A percentile compares a stretch with the other conserved stretches of the same genome.
Conservation (phyloP, 1,284 basidiomycete species). For the Rhodotorula sp. region DNA sequence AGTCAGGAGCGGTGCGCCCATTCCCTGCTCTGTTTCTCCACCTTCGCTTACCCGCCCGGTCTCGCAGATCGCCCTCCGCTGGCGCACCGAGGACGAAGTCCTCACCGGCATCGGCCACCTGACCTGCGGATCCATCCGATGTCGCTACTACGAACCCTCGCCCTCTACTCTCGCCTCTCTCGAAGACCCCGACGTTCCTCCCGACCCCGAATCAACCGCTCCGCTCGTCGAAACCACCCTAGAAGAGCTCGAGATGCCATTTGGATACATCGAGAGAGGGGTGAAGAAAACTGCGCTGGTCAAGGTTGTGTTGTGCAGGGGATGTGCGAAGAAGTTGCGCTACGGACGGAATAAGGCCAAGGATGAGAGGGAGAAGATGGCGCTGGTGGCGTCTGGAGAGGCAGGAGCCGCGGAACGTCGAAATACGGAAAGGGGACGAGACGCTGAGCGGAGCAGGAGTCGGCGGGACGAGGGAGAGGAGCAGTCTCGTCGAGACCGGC, state of each 20-base stretch:
- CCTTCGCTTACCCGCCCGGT: neutral
- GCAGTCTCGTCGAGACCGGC: neutral
- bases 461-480: neutral
- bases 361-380: constrained; percentile 50
- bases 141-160: constrained; percentile 59
- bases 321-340: constrained; percentile 76
- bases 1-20: constrained; percentile 69
- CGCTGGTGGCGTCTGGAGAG: neutral
- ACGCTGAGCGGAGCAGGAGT: neutral
- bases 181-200: constrained; percentile 46
- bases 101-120: constrained; percentile 65
- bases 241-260: constrained; percentile 70
- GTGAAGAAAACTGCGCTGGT: constrained; percentile 74
- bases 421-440: neutral
- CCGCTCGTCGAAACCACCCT: constrained; percentile 38
- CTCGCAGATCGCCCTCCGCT: constrained; percentile 74
- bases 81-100: constrained; percentile 87
- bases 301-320: constrained; percentile 77
- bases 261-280: constrained; percentile 76
- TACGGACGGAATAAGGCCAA: constrained; percentile 60
- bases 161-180: constrained; percentile 7
- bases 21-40: neutral
- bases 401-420: no score
- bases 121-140: constrained; percentile 83
- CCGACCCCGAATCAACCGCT: constrained; percentile 30